phyloP scores from a whole-genome alignment of 257 asterid genomes.

The Gentiana dahurica region DNA sequence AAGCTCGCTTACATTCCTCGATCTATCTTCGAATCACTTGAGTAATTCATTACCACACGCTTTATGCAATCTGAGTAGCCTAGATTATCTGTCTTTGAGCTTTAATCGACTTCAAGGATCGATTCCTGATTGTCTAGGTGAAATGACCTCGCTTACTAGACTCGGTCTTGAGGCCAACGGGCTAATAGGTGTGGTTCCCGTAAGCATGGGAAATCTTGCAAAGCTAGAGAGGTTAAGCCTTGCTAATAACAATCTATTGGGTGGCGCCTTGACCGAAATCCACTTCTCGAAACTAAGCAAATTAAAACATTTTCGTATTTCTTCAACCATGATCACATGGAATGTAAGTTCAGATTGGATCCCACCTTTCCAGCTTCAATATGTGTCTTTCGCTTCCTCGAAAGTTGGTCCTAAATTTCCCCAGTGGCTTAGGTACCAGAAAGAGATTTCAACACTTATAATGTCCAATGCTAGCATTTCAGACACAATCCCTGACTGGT shows the following conservation, averaged over 20 bases:
- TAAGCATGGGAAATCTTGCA: conserved; percentile 2
- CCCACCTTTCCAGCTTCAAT: conserved; percentile 18
- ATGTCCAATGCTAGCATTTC: conserved; percentile 13
- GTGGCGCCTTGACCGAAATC: conserved; percentile 6
- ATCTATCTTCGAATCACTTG: conserved; percentile 3
- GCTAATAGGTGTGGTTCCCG: neutral
- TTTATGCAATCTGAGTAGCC: conserved; percentile 6
- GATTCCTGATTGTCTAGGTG: conserved; percentile 2
- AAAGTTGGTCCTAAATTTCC: conserved; percentile 11
- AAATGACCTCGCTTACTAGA: neutral
- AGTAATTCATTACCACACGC: neutral
- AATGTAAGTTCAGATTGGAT: conserved; percentile 16
- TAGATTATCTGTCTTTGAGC: neutral
- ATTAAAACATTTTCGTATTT: neutral
- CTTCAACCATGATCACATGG: conserved; percentile 3
- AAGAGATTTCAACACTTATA: neutral
- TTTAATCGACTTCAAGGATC: conserved; percentile 7
- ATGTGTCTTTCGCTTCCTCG: neutral
- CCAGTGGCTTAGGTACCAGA: conserved; percentile 14
- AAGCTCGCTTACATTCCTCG: conserved; percentile 3
- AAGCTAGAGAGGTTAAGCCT: neutral
- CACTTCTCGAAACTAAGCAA: conserved; percentile 5
- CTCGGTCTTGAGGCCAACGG: neutral
- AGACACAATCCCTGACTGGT: conserved; percentile 15
- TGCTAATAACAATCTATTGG: conserved; percentile 1